Base-by-base conservation (phyloP, 2,329 filamentous ascomycete genomes). In the Amauroascus niger region DNA sequence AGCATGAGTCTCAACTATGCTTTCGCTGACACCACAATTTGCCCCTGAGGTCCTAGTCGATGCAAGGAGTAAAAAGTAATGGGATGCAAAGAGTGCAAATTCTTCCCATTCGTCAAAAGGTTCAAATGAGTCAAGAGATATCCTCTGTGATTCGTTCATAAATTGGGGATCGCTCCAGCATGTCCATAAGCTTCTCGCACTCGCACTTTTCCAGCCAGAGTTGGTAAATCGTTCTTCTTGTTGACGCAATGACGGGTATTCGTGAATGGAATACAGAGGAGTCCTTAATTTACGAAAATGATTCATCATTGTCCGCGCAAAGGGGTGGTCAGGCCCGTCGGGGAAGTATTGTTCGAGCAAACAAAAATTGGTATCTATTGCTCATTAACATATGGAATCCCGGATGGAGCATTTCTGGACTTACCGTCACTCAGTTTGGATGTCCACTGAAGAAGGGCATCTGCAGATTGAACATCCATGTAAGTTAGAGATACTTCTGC, bases 31-130 rank as follows among this genome's bases (percentile, higher is more conserved):
- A 30, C 37, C 37, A 26, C 35, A 8, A 51, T 35, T 16, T 45
- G 6, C 22, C 1, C 6, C 44, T 14, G 13, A 45, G 44, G 6
- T 46, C 51, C 51, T 48, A 16, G 61, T 80, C 40, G 72, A 76
- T 13, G 88, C 87, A 49, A 81, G 75, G 7, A 95, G 75, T 41
- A 96, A 71, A 61, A 90, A 86, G 68, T 95, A 95, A 68, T 96
- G 90, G 32, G 83, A 82, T 1, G 80, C 82, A 67, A 94, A 95
- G 0, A 95, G 74, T 1, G 86, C 83, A 64, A 96, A 89, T 63
- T 96, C 91, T 68, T 97, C 91, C 88, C 88, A 95, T 69, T 96
- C 90, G 67, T 97, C 91, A 64, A 97, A 96, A 0, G 85, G 82
- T 64, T 96, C 91, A 14, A 89, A 69, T 0, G 71, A 64, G 61